A percentile compares a stretch with the other conserved stretches of the same genome.
phyloP scores from a whole-genome alignment of 352 stramenopile species.

The Aphanomyces astaci region DNA sequence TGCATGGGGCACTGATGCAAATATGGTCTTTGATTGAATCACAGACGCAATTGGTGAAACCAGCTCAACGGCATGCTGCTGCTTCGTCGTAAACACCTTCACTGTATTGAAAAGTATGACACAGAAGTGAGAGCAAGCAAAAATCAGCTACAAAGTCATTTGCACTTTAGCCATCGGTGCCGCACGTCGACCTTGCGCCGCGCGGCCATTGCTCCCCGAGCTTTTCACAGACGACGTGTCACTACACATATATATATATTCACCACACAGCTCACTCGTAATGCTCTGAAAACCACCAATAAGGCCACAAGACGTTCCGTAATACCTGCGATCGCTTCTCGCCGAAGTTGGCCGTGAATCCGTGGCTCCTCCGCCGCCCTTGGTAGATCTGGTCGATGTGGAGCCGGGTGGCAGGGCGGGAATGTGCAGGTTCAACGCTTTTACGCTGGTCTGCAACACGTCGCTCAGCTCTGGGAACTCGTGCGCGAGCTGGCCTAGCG shows the following conservation, averaged over 20 bases:
- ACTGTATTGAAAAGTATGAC: background rate
- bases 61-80: too few species aligned
- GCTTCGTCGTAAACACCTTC: background rate
- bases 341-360: slow-evolving; percentile 48
- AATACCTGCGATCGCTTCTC: slow-evolving; percentile 61
- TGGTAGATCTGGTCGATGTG: slow-evolving; percentile 31
- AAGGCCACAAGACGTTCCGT: too few species aligned
- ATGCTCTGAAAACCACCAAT: too few species aligned
- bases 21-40: background rate
- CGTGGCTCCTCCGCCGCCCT: slow-evolving; percentile 26
- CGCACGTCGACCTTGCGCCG: background rate
- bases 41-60: too few species aligned
- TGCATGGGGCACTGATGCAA: too few species aligned
- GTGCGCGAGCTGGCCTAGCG: slow-evolving; percentile 85
- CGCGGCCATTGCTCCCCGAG: background rate
- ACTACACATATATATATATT: background rate
- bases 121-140: too few species aligned
- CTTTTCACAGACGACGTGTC: background rate
- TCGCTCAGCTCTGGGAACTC: slow-evolving; percentile 92
- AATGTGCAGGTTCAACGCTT: slow-evolving; percentile 70
- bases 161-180: slow-evolving; percentile 4
- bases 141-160: background rate
- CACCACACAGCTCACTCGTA: slow-evolving; percentile 21
- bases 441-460: slow-evolving; percentile 54
- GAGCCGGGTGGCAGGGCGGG: slow-evolving; percentile 59